Base-by-base conservation (phyloP, 2,329 filamentous ascomycete genomes). In the Xylaria sp. region DNA sequence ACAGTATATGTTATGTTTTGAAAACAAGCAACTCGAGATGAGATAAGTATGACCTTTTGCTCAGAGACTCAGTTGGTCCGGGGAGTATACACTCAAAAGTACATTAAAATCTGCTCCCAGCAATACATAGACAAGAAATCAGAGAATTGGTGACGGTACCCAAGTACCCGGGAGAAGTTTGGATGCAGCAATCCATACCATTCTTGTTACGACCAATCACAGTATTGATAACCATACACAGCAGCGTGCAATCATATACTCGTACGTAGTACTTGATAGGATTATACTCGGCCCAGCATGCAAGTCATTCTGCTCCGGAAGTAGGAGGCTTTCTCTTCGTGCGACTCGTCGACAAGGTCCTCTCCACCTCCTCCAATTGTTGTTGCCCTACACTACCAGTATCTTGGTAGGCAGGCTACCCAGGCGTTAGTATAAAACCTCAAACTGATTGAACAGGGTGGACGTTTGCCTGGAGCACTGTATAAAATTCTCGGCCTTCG, bases 141-240 rank as follows among this genome's bases (percentile, higher is more conserved):
- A 51, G 27, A 33, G 9, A 53, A n/a, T 13, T 11, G n/a, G 17
- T 17, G 33, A 39, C 33, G 33, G 3, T 29, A n/a, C 10, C 53
- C 53, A 5, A 29, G 53, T 42, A 29, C 13, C 20, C 25, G 36
- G 53, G 25, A 27, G 7, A 6, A 3, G 7, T 20, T 42, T 25
- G 11, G 5, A 45, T 55, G 38, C 49, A 44, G 17, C 29, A 54
- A 55, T 33, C 27, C 29, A 25, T 20, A 9, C 39, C 51, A 45
- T 39, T 33, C 44, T n/a, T 33, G 44, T 22, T 29, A 36, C 5
- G 57, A 25, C 65, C 56, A 58, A 67, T 44, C 44, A 42, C 31
- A 22, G 11, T 39, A 4, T 45, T n/a, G 13, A 31, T 13, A 22
- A 2, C 20, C 53, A 11, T 44, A 25, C 44, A 38, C 57, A 27